Evolutionary conservation across 805 yeast genomes (phyloP).

Genomic region (Candida loeiensis): DNA sequence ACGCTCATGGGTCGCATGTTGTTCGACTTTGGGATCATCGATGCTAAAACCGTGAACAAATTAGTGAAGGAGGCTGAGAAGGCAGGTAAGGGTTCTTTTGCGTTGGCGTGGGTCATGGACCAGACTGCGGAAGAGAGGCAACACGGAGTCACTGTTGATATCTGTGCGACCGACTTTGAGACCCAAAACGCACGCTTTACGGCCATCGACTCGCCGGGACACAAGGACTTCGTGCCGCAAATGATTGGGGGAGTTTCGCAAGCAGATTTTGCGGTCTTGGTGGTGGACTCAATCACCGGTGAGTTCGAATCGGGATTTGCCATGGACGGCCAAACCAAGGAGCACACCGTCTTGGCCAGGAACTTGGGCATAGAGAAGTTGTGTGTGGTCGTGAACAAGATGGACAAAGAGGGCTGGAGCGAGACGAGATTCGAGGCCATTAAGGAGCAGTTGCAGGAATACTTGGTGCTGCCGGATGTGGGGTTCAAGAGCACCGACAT

Average conservation of each 20-base stretch:
- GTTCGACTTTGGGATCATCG: slow-evolving; percentile 64
- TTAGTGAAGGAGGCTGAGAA: slow-evolving; percentile 61
- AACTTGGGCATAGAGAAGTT: slow-evolving; percentile 61
- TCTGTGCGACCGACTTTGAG: slow-evolving; percentile 65
- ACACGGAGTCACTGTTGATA: slow-evolving; percentile 78
- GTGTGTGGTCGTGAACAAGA: slow-evolving; percentile 64
- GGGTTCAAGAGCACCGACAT: slow-evolving; percentile 45
- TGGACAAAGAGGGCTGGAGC: slow-evolving; percentile 62
- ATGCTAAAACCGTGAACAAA: slow-evolving; percentile 59
- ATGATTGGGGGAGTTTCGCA: slow-evolving; percentile 82
- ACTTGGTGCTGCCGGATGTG: slow-evolving; percentile 45
- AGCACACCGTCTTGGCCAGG: slow-evolving; percentile 67
- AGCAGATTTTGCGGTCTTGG: slow-evolving; percentile 71
- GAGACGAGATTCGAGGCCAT: slow-evolving; percentile 52
- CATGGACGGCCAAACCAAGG: slow-evolving; percentile 72
- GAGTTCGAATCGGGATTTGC: slow-evolving; percentile 71
- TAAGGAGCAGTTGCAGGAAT: slow-evolving; percentile 44
- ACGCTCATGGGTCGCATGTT: slow-evolving; percentile 73
- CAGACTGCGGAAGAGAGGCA: slow-evolving; percentile 72
- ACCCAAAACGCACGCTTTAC: slow-evolving; percentile 55
- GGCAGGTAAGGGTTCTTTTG: slow-evolving; percentile 74
- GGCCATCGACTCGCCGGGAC: slow-evolving; percentile 84
- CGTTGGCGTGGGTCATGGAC: slow-evolving; percentile 83
- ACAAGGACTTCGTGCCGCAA: slow-evolving; percentile 76
- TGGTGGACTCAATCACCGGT: slow-evolving; percentile 61